Evolutionary conservation across 192 early-diverging fungal species (phyloP), one percentile per base, ranked within the genome.

Genomic region (Coemansia sp.): DNA sequence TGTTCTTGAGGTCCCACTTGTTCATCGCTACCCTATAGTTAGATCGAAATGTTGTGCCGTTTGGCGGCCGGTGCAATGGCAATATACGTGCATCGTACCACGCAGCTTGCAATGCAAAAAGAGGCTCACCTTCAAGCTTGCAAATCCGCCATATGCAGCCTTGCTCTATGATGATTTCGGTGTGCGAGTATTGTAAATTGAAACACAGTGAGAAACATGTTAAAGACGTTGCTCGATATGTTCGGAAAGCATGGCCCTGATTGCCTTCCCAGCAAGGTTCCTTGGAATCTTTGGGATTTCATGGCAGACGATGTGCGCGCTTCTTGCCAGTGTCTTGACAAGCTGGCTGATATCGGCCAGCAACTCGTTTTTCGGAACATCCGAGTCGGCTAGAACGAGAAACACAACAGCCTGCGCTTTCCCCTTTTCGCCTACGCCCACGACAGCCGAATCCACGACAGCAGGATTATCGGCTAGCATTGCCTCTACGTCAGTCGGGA

Each of bases 401-500:
- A 63, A 70, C 2, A 66, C 67, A 10, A 70, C 41, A 5, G 71
- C 60, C 34, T 14, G 44, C 2, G 61, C 73, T 2, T 7, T 7
- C 16, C 71, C 68, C n/a, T 41, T 62, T 8, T 36, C 38, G 2
- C 68, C 71, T 4, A 21, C 59, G 38, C 88, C 88, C 67, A 90
- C 79, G 24, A 89, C 90, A 3, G 87, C 87, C 20, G 83, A 85
- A 64, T 93, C 91, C 12, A 77, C 71, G 43, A 98, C 77, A 10
- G 57, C 49, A 6, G 88, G 87, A 51, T 93, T 87, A 34, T 86
- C 69, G 2, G 90, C 62, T 38, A 94, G 75, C 55, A 85, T 38
- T 15, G 83, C 83, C 69, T 97, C 95, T 2, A 97, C 73, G 68
- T 95, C 93, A 8, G 89, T 90, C 2, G 94, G 93, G 0, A 91